These are phyloP conservation scores for Monilinia fructigena DNA, from an alignment of 2,329 filamentous ascomycete species.

Conservation along the genomic window DNA sequence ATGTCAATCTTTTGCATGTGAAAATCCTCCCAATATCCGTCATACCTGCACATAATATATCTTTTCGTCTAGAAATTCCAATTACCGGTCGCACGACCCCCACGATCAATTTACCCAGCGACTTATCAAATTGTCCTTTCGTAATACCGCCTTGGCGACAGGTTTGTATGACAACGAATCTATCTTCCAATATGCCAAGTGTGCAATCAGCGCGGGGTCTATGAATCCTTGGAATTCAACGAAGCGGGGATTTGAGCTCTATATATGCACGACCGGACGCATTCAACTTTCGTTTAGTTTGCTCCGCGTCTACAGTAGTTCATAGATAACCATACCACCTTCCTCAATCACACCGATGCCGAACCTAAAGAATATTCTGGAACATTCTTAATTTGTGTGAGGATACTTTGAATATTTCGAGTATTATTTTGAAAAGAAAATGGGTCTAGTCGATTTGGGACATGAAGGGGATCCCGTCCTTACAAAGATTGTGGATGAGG, in stretches of 20 bases:
- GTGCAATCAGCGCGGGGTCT: constrained; percentile 4
- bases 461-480: constrained; percentile 42
- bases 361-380: constrained; percentile 3
- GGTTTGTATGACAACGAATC: not conserved
- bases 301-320: constrained; percentile 7
- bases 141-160: constrained; percentile 13
- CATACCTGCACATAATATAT: constrained; percentile 2
- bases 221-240: not conserved
- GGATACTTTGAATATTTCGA: not conserved
- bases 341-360: constrained; percentile 12
- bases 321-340: constrained; percentile 11
- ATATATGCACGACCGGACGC: constrained; percentile 18
- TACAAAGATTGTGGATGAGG: constrained; percentile 44
- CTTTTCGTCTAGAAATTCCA: not conserved
- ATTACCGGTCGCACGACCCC: constrained; percentile 8
- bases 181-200: constrained; percentile 4
- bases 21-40: not conserved
- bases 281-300: constrained; percentile 20
- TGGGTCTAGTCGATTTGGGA: constrained; percentile 14
- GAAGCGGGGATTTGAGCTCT: not conserved
- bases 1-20: not conserved
- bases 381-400: not conserved
- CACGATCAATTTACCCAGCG: constrained; percentile 19
- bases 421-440: not conserved
- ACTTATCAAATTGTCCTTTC: not conserved